Conservation (phyloP, 805 yeast genomes). For the Candida nonsorbophila region DNA sequence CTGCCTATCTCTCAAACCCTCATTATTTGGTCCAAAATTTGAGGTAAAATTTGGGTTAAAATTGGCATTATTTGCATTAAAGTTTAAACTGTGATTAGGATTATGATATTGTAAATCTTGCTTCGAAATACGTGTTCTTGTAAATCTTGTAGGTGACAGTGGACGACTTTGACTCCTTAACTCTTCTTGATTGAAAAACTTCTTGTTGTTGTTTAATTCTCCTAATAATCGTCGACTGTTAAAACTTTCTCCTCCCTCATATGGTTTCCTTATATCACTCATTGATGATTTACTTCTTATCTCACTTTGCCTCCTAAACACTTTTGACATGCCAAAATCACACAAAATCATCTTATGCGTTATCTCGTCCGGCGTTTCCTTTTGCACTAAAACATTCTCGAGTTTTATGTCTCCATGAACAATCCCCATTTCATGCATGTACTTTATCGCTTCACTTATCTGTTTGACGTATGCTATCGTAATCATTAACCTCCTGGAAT, state of each 20-base stretch:
- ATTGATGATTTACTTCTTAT: slow-evolving; percentile 11
- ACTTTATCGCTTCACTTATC: slow-evolving; percentile 52
- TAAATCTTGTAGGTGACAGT: too few species aligned
- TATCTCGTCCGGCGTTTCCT: slow-evolving; percentile 15
- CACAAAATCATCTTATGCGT: slow-evolving; percentile 51
- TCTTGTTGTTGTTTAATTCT: too few species aligned
- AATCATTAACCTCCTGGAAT: slow-evolving; percentile 1
- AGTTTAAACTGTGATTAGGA: too few species aligned
- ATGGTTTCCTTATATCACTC: slow-evolving; percentile 29
- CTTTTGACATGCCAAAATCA: slow-evolving; percentile 82
- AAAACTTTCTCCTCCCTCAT: slow-evolving; percentile 23
- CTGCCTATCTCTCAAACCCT: too few species aligned
- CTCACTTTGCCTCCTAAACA: slow-evolving; percentile 14
- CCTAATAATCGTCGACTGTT: slow-evolving; percentile 8
- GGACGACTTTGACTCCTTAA: too few species aligned
- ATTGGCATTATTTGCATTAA: too few species aligned
- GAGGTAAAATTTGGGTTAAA: too few species aligned
- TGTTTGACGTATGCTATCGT: slow-evolving; percentile 27
- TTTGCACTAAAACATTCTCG: slow-evolving; percentile 68
- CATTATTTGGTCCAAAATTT: too few species aligned
- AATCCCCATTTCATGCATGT: slow-evolving; percentile 53
- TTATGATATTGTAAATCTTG: too few species aligned
- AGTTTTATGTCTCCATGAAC: slow-evolving; percentile 83
- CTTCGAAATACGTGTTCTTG: too few species aligned
- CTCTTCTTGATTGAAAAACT: too few species aligned